These are phyloP conservation scores for Epichloe coenophiala DNA, from an alignment of 2,329 filamentous ascomycete genomes.

Conservation along the genomic window DNA sequence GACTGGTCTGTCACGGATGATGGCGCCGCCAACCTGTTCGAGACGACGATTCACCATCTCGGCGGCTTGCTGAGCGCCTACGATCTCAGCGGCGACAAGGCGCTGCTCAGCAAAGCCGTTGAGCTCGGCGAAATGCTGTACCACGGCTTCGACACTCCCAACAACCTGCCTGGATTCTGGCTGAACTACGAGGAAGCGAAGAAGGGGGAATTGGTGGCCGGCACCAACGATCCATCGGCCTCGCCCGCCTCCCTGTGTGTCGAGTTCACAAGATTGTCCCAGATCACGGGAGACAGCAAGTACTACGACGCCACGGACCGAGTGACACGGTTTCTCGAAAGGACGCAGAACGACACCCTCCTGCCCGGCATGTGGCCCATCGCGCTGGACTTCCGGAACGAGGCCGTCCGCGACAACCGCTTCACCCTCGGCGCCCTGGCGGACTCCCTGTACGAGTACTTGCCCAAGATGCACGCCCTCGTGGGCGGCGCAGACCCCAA, in stretches of 20 bases:
- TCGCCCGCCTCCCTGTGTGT: conserved; percentile 55
- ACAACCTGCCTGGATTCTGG: conserved; percentile 33
- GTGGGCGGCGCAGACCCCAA: conserved; percentile 46
- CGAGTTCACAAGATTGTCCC: conserved; percentile 63
- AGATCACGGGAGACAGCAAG: conserved; percentile 57
- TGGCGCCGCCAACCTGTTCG: conserved; percentile 35
- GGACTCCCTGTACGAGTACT: conserved; percentile 48
- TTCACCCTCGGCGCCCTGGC: conserved; percentile 41
- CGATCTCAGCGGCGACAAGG: conserved; percentile 31
- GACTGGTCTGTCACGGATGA: conserved; percentile 35
- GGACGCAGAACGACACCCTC: conserved; percentile 52
- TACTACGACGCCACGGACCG: conserved; percentile 68
- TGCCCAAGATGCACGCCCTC: conserved; percentile 50
- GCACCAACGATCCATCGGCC: conserved; percentile 34
- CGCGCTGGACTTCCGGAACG: conserved; percentile 42
- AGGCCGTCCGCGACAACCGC: conserved; percentile 31
- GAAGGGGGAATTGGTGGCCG: conserved; percentile 32
- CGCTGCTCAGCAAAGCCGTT: conserved; percentile 34
- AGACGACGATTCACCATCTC: conserved; percentile 34
- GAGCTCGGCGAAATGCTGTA: conserved; percentile 43
- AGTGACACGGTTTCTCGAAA: conserved; percentile 56
- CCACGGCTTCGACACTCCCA: conserved; percentile 40
- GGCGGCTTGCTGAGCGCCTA: conserved; percentile 38
- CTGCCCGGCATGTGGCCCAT: conserved; percentile 69
- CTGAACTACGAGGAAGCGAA: conserved; percentile 30